Evolutionary conservation across 2,329 filamentous ascomycete species (phyloP), one percentile per base, ranked within the genome.

Genomic region (Cytospora schulzeri): DNA sequence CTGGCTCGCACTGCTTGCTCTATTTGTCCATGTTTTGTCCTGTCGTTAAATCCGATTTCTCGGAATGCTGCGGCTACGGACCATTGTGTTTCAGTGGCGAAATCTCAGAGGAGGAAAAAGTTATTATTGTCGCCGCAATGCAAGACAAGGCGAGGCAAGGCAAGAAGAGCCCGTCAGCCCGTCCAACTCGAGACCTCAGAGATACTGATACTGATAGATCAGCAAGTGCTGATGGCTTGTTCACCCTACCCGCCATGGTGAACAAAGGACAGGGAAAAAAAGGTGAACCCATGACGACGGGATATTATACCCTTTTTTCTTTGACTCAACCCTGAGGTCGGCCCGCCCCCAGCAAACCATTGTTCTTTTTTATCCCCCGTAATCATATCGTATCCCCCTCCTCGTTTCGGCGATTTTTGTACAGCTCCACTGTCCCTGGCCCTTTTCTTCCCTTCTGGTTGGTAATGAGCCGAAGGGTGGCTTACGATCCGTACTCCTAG

Each of bases 1-100:
- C 51, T 33, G 22, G 26, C 5, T 53, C 60, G 60, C 60, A 31
- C 60, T 62, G 60, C 52, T 62, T 62, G 50, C 60, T 54, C 52
- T 2, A 62, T 62, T 56, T 28, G 60, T 41, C 53, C 28, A n/a
- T n/a, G 31, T 33, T n/a, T 33, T 33, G 31, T 26, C 17, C 41
- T 38, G 26, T 35, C 33, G 33, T 35, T 12, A 2, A 35, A 11
- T 12, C 33, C 38, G n/a, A 41, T 41, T 19, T 19, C 15, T 41
- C 33, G 15, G 3, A 2, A 38, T 12, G 8, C 12, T 4, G 12
- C 35, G 5, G 12, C 6, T 6, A 38, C 11, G 35, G 31, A n/a
- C 31, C 8, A 33, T 33, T 35, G 5, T n/a, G n/a, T 41, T 35
- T 41, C 15, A 41, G 38, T 41, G 38, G 38, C 38, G 17, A 41